Evolutionary conservation across 257 asterid species (phyloP), one percentile per base, ranked within the genome.

Genomic region (Solanum virginianum): DNA sequence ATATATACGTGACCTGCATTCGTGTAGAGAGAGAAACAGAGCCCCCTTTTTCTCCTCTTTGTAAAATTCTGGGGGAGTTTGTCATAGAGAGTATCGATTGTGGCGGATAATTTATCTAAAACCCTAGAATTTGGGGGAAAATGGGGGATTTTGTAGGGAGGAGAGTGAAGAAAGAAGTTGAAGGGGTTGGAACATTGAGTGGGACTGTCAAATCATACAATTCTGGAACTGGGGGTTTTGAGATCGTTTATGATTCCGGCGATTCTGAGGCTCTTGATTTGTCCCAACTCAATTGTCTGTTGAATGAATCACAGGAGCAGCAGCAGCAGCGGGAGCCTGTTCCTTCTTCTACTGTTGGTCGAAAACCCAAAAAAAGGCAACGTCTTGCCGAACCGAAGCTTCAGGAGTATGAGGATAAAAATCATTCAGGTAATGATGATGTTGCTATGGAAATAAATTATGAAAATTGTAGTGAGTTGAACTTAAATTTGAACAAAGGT

Each of bases 211-310:
- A 90, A 83, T 86, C 92, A 4, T 91, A 89, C 86, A 94, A 94
- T 29, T 86, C 92, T 70, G 77, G 81, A 8, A 90, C 89, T 39
- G 93, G 95, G 3, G 53, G 87, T 49, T 93, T 89, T 71, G 87
- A 85, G 90, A 90, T 95, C 94, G 92, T 87, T 55, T 95, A 93
- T 79, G 98, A 93, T 65, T 90, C 83, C 90, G 98, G 98, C 7
- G 92, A 89, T 91, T 88, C 92, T 86, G 97, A 93, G 91, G 92
- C 90, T 29, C 72, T 95, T 91, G 93, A 88, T 43, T 83, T 89
- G 83, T 62, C 89, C 53, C 93, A 88, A 84, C 82, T 92, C 75
- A 81, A 84, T 59, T 56, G 87, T 80, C 88, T 92, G 12, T 70
- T 91, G 91, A 87, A 86, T 8, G 91, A 86, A 88, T 80, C 83